Percentiles rank a stretch among this genome's conserved stretches.
Evolutionary conservation across 495 filamentous ascomycete species (phyloP).

Genomic region (Aspergillus mulundensis): DNA sequence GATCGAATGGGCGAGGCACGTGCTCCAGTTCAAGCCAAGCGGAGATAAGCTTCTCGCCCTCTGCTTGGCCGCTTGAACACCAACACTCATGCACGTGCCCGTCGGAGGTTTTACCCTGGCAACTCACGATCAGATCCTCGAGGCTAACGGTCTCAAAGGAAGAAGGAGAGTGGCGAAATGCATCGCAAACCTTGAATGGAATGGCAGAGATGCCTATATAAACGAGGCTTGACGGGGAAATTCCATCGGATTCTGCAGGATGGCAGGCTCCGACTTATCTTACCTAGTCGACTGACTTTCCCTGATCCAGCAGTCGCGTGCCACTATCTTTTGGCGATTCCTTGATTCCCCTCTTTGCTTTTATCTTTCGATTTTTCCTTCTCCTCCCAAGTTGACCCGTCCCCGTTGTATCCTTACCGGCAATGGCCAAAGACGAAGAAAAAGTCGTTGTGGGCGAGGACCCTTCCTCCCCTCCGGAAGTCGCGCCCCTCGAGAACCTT

Average conservation of each 20-base stretch:
- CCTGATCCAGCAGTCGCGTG: background rate
- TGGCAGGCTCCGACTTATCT: too few species aligned
- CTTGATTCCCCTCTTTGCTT: background rate
- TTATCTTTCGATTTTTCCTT: background rate
- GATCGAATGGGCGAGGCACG: background rate
- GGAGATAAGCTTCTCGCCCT: background rate
- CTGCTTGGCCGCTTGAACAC: background rate
- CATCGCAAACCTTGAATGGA: too few species aligned
- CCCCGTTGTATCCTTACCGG: background rate
- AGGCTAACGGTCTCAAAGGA: too few species aligned
- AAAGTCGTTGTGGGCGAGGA: background rate
- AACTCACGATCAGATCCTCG: too few species aligned
- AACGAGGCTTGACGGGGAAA: too few species aligned
- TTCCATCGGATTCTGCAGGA: too few species aligned
- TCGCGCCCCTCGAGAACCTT: constrained; percentile 33
- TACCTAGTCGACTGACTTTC: background rate
- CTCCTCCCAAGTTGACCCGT: background rate
- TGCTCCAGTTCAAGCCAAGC: background rate
- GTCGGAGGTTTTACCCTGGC: background rate
- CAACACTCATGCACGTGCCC: background rate
- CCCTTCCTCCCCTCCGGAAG: constrained; percentile 12
- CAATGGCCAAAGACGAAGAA: constrained; percentile 6
- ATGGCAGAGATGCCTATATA: too few species aligned
- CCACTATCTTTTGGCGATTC: background rate
- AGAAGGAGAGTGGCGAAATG: too few species aligned